phyloP scores from a whole-genome alignment of 176 grass and related monocot species.

The Carex myosuroides region DNA sequence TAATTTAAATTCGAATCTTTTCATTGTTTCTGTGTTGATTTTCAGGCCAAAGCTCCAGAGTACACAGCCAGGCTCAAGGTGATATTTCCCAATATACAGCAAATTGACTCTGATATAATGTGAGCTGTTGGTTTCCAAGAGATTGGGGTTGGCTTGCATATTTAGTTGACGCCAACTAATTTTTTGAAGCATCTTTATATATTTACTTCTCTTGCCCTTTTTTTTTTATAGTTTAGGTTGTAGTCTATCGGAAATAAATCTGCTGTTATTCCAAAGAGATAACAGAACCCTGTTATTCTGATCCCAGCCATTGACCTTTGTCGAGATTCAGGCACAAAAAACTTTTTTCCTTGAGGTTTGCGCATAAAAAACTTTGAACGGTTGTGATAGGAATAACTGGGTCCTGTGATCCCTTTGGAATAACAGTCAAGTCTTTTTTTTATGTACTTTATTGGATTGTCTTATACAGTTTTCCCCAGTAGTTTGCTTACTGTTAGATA shows the following conservation, averaged over 20 bases:
- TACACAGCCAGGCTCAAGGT: conserved; percentile 49
- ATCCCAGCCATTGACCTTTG: too few species aligned
- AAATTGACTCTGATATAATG: conserved; percentile 80
- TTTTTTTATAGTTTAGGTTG: background rate
- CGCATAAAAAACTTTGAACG: too few species aligned
- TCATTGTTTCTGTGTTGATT: conserved; percentile 11
- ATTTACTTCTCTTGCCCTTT: background rate
- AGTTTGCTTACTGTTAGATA: background rate
- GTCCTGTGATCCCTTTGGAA: too few species aligned
- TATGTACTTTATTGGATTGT: background rate
- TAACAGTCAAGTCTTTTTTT: background rate
- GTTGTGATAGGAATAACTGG: too few species aligned
- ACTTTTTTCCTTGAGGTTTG: too few species aligned
- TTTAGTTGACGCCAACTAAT: background rate
- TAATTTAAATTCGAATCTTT: background rate
- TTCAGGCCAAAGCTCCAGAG: conserved; percentile 58
- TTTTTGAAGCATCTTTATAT: conserved; percentile 1
- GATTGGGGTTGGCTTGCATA: background rate
- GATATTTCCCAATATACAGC: conserved; percentile 64
- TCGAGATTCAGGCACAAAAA: too few species aligned
- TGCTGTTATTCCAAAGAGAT: too few species aligned
- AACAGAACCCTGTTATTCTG: too few species aligned
- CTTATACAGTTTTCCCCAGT: background rate
- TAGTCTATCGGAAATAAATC: background rate
- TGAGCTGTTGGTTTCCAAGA: background rate